Evolutionary conservation across 2,329 filamentous ascomycete genomes (phyloP), one percentile per base, ranked within the genome.

Genomic region (Cryphonectria naterciae): DNA sequence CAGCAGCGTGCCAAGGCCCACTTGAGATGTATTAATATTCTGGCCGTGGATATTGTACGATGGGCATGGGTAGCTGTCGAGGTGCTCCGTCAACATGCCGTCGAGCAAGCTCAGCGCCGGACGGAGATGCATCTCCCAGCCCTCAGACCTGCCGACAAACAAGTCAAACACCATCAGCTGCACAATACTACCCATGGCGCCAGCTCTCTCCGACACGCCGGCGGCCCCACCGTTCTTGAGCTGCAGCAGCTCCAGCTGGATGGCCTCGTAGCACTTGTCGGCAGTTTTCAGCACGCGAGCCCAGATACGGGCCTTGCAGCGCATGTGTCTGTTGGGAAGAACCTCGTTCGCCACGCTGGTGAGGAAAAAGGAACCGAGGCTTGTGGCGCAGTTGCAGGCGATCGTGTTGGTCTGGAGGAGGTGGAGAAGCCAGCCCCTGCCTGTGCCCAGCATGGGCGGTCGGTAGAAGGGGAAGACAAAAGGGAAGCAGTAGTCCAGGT

Each of bases 131-230:
- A 81, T 80, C 67, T 82, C 80, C 72, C 78, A 84, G 73, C 84
- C 84, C 4, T 81, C 80, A 25, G 79, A 78, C 56, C 76, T 80
- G 25, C 74, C 74, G 25, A 78, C 74, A 28, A 77, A 73, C 13
- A 78, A 74, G 73, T 85, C 83, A 68, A 83, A 83, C 43, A 80
- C 81, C 43, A 83, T 76, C 10, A 85, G 75, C 73, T 85, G 83
- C 43, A 84, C 77, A 70, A 83, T 79, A 74, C 80, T 80, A 46
- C 78, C 78, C 75, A 84, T 76, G 1, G 81, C 77, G 25, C 77
- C 75, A 17, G 73, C 76, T 13, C 76, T 75, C 62, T 79, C 77
- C 22, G 67, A 67, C 11, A 79, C 72, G 62, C 76, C 15, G 15
- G 28, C 15, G 28, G 25, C 54, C 19, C 28, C 15, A 6, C 28